These are phyloP conservation scores for Anaeramoeba ignava DNA, from an alignment of 78 protist genomes.

Conservation along the genomic window DNA sequence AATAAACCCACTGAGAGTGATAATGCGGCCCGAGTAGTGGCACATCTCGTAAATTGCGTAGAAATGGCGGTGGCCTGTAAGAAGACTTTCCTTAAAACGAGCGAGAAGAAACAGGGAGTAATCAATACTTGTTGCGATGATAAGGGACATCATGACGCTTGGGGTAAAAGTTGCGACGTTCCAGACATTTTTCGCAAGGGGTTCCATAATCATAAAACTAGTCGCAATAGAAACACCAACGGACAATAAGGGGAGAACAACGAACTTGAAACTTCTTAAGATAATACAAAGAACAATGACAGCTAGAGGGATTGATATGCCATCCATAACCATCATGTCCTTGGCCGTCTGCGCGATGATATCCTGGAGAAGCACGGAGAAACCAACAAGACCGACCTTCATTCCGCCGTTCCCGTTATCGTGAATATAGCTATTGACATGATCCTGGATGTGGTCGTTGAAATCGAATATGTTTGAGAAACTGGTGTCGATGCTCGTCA, in stretches of 20 bases:
- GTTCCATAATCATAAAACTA: conserved; percentile 19
- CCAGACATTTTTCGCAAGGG: conserved; percentile 1
- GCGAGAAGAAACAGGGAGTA: conserved; percentile 51
- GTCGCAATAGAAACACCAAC: conserved; percentile 6
- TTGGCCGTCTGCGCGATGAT: not conserved
- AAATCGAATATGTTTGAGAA: not conserved
- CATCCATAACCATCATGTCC: conserved; percentile 4
- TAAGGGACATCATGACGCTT: conserved; percentile 36
- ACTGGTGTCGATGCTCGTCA: not conserved
- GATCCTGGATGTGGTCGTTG: not conserved
- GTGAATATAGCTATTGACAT: not conserved
- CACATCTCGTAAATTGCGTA: conserved; percentile 5
- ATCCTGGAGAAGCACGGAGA: not conserved
- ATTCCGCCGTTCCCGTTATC: not conserved
- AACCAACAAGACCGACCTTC: not conserved
- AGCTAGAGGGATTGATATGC: conserved; percentile 7
- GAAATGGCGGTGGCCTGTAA: not conserved
- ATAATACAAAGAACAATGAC: conserved; percentile 18
- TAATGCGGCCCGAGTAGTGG: conserved; percentile 21
- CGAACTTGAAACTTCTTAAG: conserved; percentile 8
- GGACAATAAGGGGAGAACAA: conserved; percentile 20
- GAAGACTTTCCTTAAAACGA: conserved; percentile 40
- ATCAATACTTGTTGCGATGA: conserved; percentile 43
- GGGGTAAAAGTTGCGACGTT: conserved; percentile 22
- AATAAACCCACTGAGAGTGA: conserved; percentile 31